Percentiles rank a stretch among this genome's conserved stretches.
These are phyloP conservation scores for Trichosanthes cucumerina DNA, from an alignment of 306 rosid genomes.

Conservation along the genomic window DNA sequence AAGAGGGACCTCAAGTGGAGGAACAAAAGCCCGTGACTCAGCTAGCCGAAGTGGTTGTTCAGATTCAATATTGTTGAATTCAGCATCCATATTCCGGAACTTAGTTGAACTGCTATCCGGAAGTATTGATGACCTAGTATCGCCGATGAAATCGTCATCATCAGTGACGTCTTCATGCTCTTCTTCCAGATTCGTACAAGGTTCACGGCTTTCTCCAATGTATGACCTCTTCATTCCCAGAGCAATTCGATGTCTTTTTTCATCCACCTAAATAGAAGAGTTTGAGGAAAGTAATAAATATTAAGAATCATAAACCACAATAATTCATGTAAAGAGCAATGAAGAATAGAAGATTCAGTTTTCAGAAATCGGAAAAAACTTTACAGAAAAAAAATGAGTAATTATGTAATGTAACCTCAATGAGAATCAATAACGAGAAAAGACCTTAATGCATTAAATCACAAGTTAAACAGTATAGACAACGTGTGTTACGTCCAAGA, in stretches of 20 bases:
- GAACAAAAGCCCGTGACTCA: constrained; percentile 66
- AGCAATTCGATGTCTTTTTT: constrained; percentile 58
- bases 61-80: constrained; percentile 26
- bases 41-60: constrained; percentile 38
- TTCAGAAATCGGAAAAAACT: not conserved
- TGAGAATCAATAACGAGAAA: not conserved
- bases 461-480: not conserved
- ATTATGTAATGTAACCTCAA: not conserved
- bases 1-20: constrained; percentile 75
- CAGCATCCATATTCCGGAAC: constrained; percentile 24
- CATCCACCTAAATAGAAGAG: constrained; percentile 41
- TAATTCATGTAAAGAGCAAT: not conserved
- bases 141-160: constrained; percentile 16
- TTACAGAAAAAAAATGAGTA: not conserved
- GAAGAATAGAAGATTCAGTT: not conserved
- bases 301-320: not conserved
- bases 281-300: not conserved
- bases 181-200: constrained; percentile 25
- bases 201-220: constrained; percentile 18
- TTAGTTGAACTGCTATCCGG: constrained; percentile 21
- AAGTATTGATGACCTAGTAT: constrained; percentile 14
- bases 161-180: constrained; percentile 26
- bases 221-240: constrained; percentile 86
- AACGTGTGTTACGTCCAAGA: not conserved
- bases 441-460: not conserved